Percentiles rank a stretch among this genome's conserved stretches.
Evolutionary conservation across 192 early-diverging fungal genomes (phyloP).

Genomic region (Rhizoclosmatium globosum): DNA sequence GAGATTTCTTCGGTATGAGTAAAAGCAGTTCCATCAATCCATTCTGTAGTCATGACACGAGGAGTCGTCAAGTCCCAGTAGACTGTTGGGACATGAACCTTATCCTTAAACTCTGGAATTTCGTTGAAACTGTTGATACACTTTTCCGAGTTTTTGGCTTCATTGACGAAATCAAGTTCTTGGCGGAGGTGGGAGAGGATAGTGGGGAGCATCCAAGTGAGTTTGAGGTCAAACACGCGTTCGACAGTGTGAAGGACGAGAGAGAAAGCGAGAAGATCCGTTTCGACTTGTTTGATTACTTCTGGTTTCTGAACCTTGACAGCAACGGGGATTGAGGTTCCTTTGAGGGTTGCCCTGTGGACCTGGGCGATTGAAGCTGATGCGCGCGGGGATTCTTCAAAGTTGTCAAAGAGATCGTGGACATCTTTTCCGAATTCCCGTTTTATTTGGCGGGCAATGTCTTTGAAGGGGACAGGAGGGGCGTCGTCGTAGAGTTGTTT

Average conservation of each 20-base stretch:
- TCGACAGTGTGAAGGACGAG: slow-evolving; percentile 72
- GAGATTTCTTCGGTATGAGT: slow-evolving; percentile 64
- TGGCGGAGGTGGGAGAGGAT: slow-evolving; percentile 74
- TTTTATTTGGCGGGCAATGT: slow-evolving; percentile 72
- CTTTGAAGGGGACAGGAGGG: slow-evolving; percentile 71
- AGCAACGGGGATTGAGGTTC: slow-evolving; percentile 70
- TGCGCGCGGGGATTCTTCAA: slow-evolving; percentile 75
- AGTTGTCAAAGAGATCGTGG: slow-evolving; percentile 69
- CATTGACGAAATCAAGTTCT: slow-evolving; percentile 91
- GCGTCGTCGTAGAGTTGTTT: slow-evolving; percentile 82
- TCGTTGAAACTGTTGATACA: slow-evolving; percentile 51
- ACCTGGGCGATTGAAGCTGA: slow-evolving; percentile 96
- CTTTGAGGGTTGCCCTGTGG: slow-evolving; percentile 76
- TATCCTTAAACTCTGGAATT: slow-evolving; percentile 51
- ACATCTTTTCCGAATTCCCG: slow-evolving; percentile 65
- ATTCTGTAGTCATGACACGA: slow-evolving; percentile 86
- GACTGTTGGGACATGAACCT: slow-evolving; percentile 83
- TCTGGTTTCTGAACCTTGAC: slow-evolving; percentile 96
- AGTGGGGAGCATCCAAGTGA: slow-evolving; percentile 81
- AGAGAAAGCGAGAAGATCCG: slow-evolving; percentile 71
- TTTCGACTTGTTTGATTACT: slow-evolving; percentile 82
- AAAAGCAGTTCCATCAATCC: slow-evolving; percentile 84
- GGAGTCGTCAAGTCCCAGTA: slow-evolving; percentile 73
- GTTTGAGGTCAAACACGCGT: slow-evolving; percentile 81
- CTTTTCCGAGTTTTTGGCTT: slow-evolving; percentile 80